Percentiles rank a stretch among this genome's conserved stretches.
Conservation (phyloP, 768 basidiomycete species). For the Fibroporia radiculosa region DNA sequence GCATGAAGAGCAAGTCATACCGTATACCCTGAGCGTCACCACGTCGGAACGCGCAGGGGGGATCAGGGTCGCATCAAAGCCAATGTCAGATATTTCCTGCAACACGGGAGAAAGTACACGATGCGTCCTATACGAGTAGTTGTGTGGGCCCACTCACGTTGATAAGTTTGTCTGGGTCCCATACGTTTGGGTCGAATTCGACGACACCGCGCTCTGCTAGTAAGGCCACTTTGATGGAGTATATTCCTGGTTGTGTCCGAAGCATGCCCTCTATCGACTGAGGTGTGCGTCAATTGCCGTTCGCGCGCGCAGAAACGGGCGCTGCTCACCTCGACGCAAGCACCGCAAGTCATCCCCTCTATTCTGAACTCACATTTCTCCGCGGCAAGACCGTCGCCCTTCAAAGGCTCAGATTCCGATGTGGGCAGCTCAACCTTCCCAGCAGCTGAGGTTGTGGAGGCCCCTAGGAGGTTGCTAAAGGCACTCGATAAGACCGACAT, state of each 20-base stretch:
- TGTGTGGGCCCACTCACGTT: no score
- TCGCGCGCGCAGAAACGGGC: neutral
- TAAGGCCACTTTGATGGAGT: slow-evolving; percentile 90
- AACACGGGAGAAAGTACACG: no score
- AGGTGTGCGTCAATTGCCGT: neutral
- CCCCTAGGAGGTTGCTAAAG: slow-evolving; percentile 8
- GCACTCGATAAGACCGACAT: slow-evolving; percentile 12
- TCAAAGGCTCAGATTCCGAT: slow-evolving; percentile 21
- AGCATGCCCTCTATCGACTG: slow-evolving; percentile 85
- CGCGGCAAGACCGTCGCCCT: slow-evolving; percentile 15
- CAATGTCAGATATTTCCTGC: slow-evolving; percentile 89
- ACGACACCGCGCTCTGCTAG: slow-evolving; percentile 89
- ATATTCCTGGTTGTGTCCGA: slow-evolving; percentile 78
- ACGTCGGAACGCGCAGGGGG: slow-evolving; percentile 56
- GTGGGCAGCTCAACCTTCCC: slow-evolving; percentile 25
- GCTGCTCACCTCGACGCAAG: slow-evolving; percentile 73
- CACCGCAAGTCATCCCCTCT: slow-evolving; percentile 87
- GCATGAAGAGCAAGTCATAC: slow-evolving; percentile 87
- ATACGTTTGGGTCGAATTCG: slow-evolving; percentile 79
- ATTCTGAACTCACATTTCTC: slow-evolving; percentile 73
- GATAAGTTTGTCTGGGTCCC: slow-evolving; percentile 76
- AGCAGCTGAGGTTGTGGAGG: slow-evolving; percentile 1
- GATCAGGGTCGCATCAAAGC: slow-evolving; percentile 81
- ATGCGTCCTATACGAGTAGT: no score
- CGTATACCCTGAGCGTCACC: slow-evolving; percentile 74